Evolutionary conservation across 257 asterid species (phyloP), one percentile per base, ranked within the genome.

Genomic region (Nicotiana tabacum): DNA sequence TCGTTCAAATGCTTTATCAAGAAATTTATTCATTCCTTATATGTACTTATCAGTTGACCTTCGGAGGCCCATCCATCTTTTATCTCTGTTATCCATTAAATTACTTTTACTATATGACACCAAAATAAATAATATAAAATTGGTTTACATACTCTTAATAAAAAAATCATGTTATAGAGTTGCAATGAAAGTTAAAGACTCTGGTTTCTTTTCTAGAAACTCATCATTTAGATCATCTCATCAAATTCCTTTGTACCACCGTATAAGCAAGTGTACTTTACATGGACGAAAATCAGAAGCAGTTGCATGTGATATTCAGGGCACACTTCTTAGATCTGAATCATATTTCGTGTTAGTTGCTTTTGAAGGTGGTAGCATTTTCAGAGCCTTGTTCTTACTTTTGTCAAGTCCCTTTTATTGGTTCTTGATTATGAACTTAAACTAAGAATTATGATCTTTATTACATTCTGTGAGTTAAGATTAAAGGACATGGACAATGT

Each of bases 281-380:
- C 27, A 62, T 16, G 39, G 51, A 32, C 81, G 92, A 32, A 79
- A 77, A 51, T 80, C 91, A 0, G 86, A 93, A 66, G 90, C 94
- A 1, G 64, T 95, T 8, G 90, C 89, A 16, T 91, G 95, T 83
- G 98, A 93, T 84, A 74, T 93, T 30, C 88, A 91, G 66, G 87
- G 90, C 9, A 85, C 89, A 77, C 58, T 94, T 60, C 83, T 95
- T 0, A 82, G 91, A 66, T 82, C 97, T 2, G 81, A 55, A 6
- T 91, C 98, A 18, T 95, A 86, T 89, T 94, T 95, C 92, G 94
- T 95, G 99, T 90, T 95, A 2, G 93, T 95, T 33, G 97, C 99
- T 10, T 94, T 95, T 48, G 99, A 95, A 87, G 98, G 94, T 61
- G 99, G 99, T 32, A 80, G 96, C 91, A 86, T 94, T 65, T 9